These are phyloP conservation scores for Chlorella sp. DNA, from an alignment of 139 green algal species.

Conservation along the genomic window DNA sequence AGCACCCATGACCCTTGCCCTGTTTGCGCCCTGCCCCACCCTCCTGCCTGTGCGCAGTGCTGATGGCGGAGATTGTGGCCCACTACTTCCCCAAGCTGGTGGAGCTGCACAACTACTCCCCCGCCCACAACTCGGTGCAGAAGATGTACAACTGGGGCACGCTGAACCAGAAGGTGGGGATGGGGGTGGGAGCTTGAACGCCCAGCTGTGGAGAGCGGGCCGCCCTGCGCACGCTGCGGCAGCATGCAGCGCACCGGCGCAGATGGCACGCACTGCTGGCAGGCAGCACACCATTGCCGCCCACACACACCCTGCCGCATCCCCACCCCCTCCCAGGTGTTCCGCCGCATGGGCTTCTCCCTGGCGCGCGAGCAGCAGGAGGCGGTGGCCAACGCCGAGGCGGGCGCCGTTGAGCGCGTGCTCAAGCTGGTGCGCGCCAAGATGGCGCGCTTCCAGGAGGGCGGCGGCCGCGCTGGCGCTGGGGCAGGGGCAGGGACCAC, in stretches of 20 bases:
- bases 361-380: conserved; percentile 68
- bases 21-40: too few species aligned
- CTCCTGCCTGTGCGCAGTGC: conserved; percentile 56
- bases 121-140: conserved; percentile 76
- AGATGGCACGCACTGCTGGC: too few species aligned
- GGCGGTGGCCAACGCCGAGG: conserved; percentile 64
- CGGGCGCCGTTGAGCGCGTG: conserved; percentile 78
- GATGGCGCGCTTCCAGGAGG: conserved; percentile 53
- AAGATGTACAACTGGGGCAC: conserved; percentile 98
- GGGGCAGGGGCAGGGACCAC: not conserved
- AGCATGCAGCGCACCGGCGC: too few species aligned
- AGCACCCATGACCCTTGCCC: too few species aligned
- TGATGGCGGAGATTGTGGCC: conserved; percentile 86
- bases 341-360: conserved; percentile 80
- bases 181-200: too few species aligned
- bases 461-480: conserved; percentile 14
- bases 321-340: conserved; percentile 46
- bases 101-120: conserved; percentile 97
- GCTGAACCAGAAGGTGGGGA: conserved; percentile 80
- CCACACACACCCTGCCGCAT: too few species aligned
- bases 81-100: conserved; percentile 88
- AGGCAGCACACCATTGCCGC: too few species aligned
- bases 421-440: conserved; percentile 82
- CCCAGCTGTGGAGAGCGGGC: too few species aligned
- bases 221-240: too few species aligned